Evolutionary conservation across 306 rosid genomes (phyloP).

Genomic region (Vigna hirtella): DNA sequence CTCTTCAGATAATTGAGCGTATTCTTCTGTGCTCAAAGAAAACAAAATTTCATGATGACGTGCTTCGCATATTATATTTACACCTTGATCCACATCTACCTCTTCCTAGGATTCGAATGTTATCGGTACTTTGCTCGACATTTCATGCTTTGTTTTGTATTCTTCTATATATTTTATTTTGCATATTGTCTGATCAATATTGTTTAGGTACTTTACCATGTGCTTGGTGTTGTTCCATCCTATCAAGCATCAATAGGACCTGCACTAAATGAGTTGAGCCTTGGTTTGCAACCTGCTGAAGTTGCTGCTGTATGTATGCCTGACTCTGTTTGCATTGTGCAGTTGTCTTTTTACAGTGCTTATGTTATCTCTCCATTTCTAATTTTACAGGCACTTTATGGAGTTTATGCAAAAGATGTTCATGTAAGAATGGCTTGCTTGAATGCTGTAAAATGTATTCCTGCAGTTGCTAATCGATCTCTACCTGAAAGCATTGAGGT

Average conservation of each 20-base stretch:
- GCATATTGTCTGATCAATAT: conserved; percentile 37
- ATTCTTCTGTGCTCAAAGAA: conserved; percentile 87
- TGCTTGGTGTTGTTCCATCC: conserved; percentile 83
- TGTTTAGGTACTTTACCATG: conserved; percentile 88
- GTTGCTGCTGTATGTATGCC: conserved; percentile 75
- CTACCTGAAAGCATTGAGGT: conserved; percentile 73
- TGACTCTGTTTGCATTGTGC: conserved; percentile 35
- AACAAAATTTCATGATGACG: conserved; percentile 83
- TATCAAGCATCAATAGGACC: conserved; percentile 85
- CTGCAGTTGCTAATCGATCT: conserved; percentile 79
- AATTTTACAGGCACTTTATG: conserved; percentile 78
- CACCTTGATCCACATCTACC: conserved; percentile 96
- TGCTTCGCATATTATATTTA: conserved; percentile 80
- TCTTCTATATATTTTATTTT: not conserved
- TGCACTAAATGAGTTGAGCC: conserved; percentile 92
- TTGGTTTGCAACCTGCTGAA: conserved; percentile 86
- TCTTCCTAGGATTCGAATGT: conserved; percentile 91
- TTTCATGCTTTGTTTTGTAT: conserved; percentile 35
- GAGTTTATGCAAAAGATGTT: conserved; percentile 94
- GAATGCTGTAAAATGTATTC: conserved; percentile 90
- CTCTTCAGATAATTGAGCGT: conserved; percentile 84
- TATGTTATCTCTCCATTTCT: conserved; percentile 39
- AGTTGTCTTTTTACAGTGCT: conserved; percentile 12
- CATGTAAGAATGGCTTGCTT: conserved; percentile 94
- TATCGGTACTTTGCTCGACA: conserved; percentile 63